Conservation (phyloP, 2,329 filamentous ascomycete genomes). For the Talaromyces verruculosus region DNA sequence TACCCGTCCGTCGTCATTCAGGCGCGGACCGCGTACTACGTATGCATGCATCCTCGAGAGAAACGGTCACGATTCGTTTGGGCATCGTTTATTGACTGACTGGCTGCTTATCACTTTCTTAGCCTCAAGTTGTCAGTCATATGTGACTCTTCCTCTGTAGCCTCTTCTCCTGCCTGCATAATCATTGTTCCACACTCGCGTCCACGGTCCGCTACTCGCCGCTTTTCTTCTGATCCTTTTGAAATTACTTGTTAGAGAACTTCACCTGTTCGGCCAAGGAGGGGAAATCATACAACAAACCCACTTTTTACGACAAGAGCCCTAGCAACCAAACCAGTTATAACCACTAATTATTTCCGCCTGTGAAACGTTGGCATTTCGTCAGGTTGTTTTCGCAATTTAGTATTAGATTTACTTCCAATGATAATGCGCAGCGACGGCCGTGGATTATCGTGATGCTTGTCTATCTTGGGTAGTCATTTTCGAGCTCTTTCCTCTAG, state of each 20-base stretch:
- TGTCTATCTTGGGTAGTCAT: not conserved
- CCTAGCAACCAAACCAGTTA: not conserved
- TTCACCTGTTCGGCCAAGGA: not conserved
- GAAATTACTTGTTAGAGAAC: not conserved
- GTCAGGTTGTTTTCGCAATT: not conserved
- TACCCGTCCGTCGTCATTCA: not conserved
- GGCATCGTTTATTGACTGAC: not conserved
- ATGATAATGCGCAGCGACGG: not conserved
- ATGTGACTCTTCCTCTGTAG: not conserved
- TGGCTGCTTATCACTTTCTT: not conserved
- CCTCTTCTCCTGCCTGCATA: not conserved
- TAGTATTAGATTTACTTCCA: not conserved
- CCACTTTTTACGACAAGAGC: not conserved
- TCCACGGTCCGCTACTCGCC: not conserved
- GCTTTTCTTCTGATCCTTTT: not conserved
- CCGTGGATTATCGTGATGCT: not conserved
- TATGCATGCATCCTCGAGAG: conserved; percentile 1
- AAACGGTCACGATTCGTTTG: not conserved
- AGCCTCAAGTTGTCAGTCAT: not conserved
- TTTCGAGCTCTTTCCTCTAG: not conserved
- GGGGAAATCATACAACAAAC: not conserved
- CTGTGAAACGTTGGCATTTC: not conserved
- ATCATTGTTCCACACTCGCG: not conserved
- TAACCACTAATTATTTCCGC: not conserved
- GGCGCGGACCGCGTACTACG: not conserved